A percentile compares a stretch with the other conserved stretches of the same genome.
Conservation (phyloP, 306 rosid genomes). For the Delonix regia region DNA sequence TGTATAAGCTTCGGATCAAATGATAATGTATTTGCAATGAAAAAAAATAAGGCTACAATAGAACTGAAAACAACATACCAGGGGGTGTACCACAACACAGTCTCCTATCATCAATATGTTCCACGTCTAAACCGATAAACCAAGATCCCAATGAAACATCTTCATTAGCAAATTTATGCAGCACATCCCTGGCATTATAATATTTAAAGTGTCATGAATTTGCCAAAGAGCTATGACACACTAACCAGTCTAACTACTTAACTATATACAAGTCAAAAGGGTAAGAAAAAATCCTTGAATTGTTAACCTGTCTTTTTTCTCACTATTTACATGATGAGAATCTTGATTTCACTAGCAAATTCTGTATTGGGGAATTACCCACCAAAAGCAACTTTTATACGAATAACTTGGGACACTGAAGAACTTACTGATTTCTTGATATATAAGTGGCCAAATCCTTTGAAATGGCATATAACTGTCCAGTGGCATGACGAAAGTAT, state of each 20-base stretch:
- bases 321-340: background rate
- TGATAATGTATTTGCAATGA: no score
- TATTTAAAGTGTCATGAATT: conserved; percentile 5
- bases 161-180: conserved; percentile 90
- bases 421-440: conserved; percentile 72
- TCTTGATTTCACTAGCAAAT: conserved; percentile 23
- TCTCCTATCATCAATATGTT: conserved; percentile 79
- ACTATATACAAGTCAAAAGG: conserved; percentile 14
- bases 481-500: conserved; percentile 94
- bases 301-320: background rate
- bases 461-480: conserved; percentile 86
- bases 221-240: conserved; percentile 17
- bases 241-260: conserved; percentile 6
- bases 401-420: conserved; percentile 12
- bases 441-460: conserved; percentile 82
- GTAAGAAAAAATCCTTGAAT: background rate
- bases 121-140: conserved; percentile 92
- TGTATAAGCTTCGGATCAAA: background rate
- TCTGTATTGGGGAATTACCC: background rate
- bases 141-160: conserved; percentile 94
- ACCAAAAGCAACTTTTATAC: background rate
- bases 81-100: conserved; percentile 88
- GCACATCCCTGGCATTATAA: conserved; percentile 59
- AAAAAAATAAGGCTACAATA: background rate
- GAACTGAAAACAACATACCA: conserved; percentile 51